Evolutionary conservation across 2,329 filamentous ascomycete genomes (phyloP), one percentile per base, ranked within the genome.

Genomic region (Epichloe amarillans): DNA sequence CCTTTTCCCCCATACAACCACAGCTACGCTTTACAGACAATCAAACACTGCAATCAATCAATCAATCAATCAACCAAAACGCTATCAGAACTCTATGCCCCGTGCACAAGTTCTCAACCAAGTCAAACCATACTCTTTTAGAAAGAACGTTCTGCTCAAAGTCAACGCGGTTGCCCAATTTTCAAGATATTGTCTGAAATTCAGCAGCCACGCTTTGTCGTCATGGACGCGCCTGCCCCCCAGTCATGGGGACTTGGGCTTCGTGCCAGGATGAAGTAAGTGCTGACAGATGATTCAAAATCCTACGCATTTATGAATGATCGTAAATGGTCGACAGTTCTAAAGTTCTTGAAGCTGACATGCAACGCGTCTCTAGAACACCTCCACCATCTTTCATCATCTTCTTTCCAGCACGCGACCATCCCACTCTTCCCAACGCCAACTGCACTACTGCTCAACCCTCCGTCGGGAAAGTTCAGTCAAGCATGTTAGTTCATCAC

Each of bases 311-410:
- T 10, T 2, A 5, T 30, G 30, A 30, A 30, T 11, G 10, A 30
- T 11, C 10, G 21, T 14, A 3, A 23, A 30, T 23, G 37, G 21
- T 40, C 15, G 46, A 40, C n/a, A 8, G 15, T 17, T 44, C 45
- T 33, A 17, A 38, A 45, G 12, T 33, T 41, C 48, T 42, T 46
- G 36, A 46, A 46, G 21, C 56, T 64, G 40, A 64, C 53, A 42
- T 50, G 48, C 30, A 36, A 35, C 46, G 48, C 33, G 30, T 42
- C 45, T 46, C 8, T 35, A 38, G 21, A 64, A 60, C 37, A 56
- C 14, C 56, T 57, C 50, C 58, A 11, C 37, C 51, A 23, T 55
- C 59, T 8, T 65, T 64, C 50, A 49, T 61, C 49, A 46, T 53
- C 1, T 63, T 57, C 55, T 64, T 65, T 45, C 54, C 63, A 17